Percentiles rank a stretch among this genome's conserved stretches.
phyloP scores from a whole-genome alignment of 176 grass and related monocot species.

The Ensete glaucum region DNA sequence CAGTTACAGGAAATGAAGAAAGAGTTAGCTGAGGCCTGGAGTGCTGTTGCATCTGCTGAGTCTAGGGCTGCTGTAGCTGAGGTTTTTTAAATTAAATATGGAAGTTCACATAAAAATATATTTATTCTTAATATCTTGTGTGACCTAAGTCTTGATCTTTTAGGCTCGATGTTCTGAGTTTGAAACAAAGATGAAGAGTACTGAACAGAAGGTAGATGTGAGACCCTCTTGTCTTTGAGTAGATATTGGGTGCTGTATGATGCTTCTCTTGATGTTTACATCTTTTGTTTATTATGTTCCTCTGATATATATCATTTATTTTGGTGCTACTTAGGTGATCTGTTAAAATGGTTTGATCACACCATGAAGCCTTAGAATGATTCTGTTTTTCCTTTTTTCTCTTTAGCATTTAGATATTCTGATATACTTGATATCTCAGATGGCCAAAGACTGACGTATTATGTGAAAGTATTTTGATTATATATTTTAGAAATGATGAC shows the following conservation, averaged over 20 bases:
- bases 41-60: conserved; percentile 61
- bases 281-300: background rate
- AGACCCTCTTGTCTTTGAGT: background rate
- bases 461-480: too few relatives aligned
- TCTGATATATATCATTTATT: background rate
- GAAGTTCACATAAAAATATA: conserved; percentile 3
- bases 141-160: conserved; percentile 14
- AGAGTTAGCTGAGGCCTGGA: conserved; percentile 67
- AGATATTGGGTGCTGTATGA: background rate
- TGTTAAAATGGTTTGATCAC: background rate
- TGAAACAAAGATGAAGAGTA: conserved; percentile 34
- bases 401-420: too few relatives aligned
- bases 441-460: too few relatives aligned
- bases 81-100: conserved; percentile 27
- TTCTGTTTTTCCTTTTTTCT: too few relatives aligned
- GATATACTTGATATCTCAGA: too few relatives aligned
- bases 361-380: background rate
- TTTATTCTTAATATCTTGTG: background rate
- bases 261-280: background rate
- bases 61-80: conserved; percentile 68
- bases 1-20: conserved; percentile 88
- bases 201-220: conserved; percentile 55
- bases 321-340: too few relatives aligned
- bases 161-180: conserved; percentile 75
- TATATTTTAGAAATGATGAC: too few relatives aligned